These are phyloP conservation scores for Polytolypa hystricis DNA, from an alignment of 2,329 filamentous ascomycete genomes.

Conservation along the genomic window DNA sequence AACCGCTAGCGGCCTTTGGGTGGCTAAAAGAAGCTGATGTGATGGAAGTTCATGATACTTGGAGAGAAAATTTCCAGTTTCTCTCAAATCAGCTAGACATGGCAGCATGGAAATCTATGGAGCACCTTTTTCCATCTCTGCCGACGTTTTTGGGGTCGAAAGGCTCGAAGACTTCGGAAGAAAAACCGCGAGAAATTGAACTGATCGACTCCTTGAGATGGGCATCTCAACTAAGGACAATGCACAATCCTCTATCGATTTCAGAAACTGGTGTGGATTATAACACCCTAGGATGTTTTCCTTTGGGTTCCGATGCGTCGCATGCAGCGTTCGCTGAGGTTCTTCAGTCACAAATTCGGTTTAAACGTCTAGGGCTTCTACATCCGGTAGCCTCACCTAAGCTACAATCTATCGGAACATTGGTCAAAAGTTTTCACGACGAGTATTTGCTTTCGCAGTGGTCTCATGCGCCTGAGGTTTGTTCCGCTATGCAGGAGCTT, in stretches of 20 bases:
- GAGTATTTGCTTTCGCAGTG: conserved; percentile 15
- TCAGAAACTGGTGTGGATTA: conserved; percentile 28
- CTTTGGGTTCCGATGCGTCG: conserved; percentile 34
- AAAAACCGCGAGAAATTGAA: conserved; percentile 1
- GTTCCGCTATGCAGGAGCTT: conserved; percentile 22
- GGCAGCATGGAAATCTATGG: conserved; percentile 19
- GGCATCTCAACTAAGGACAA: conserved; percentile 21
- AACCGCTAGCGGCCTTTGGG: conserved; percentile 36
- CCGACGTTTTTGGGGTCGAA: conserved; percentile 17
- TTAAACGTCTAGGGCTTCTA: conserved; percentile 32
- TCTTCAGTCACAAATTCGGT: conserved; percentile 33
- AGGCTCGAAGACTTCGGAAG: conserved; percentile 7
- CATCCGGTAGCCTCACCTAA: conserved; percentile 26
- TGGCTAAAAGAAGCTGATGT: conserved; percentile 38
- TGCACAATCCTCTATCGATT: conserved; percentile 27
- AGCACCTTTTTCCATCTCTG: conserved; percentile 19
- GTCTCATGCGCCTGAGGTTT: conserved; percentile 14
- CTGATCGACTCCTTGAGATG: conserved; percentile 24
- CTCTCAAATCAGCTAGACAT: conserved; percentile 11
- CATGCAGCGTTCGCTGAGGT: conserved; percentile 34
- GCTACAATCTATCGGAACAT: conserved; percentile 23
- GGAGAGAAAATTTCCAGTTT: conserved; percentile 26
- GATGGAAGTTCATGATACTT: conserved; percentile 34
- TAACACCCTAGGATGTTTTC: conserved; percentile 36
- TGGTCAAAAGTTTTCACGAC: conserved; percentile 23